phyloP scores from a whole-genome alignment of 495 filamentous ascomycete genomes.

The Hypoxylon cercidicola region DNA sequence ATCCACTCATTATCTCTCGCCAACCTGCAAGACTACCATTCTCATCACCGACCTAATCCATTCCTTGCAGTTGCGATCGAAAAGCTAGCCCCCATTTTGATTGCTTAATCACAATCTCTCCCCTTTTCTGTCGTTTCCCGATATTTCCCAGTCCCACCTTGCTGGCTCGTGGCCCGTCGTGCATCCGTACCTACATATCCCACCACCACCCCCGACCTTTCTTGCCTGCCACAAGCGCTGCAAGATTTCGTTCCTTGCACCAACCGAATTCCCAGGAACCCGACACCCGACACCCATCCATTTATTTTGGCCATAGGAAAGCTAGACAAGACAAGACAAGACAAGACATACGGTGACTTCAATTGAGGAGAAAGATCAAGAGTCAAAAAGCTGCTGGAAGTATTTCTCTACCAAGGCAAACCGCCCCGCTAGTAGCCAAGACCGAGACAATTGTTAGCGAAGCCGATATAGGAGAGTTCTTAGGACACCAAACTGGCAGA shows the following conservation, averaged over 20 bases:
- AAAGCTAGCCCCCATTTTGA: constrained; percentile 16
- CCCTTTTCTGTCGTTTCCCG: constrained; percentile 25
- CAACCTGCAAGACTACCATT: constrained; percentile 31
- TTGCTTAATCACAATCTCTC: constrained; percentile 10
- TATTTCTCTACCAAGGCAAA: constrained; percentile 5
- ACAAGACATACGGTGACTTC: constrained; percentile 2
- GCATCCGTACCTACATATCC: constrained; percentile 46
- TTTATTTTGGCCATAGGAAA: constrained; percentile 14
- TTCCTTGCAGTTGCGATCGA: constrained; percentile 39
- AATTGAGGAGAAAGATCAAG: constrained; percentile 24
- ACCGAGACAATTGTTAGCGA: constrained; percentile 15
- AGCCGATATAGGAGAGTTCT: constrained; percentile 11
- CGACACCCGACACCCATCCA: constrained; percentile 12
- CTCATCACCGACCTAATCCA: constrained; percentile 42
- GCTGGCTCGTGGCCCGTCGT: constrained; percentile 35
- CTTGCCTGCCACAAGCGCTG: constrained; percentile 30
- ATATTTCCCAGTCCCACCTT: constrained; percentile 26
- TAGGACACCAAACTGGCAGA: constrained; percentile 22
- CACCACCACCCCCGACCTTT: constrained; percentile 33
- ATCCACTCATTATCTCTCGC: constrained; percentile 42
- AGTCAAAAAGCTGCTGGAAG: not conserved
- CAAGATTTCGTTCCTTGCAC: constrained; percentile 30
- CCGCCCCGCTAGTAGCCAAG: constrained; percentile 2
- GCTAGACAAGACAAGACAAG: not conserved
- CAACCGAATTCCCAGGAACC: constrained; percentile 27